A percentile compares a stretch with the other conserved stretches of the same genome.
Conservation (phyloP, 1,284 basidiomycete species). For the Cryptococcus sp. region DNA sequence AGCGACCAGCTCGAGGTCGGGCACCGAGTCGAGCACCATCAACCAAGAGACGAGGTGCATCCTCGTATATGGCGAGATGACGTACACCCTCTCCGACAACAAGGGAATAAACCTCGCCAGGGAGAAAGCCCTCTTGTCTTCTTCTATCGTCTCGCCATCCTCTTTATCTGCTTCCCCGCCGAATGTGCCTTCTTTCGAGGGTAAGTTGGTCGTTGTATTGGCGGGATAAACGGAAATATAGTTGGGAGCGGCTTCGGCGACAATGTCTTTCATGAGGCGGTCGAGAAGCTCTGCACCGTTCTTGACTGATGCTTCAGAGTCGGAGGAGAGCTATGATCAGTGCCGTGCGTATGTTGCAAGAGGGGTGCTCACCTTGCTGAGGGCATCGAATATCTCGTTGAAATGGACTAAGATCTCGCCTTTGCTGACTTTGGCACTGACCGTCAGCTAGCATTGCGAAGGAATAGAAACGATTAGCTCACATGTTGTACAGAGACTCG, state of each 20-base stretch:
- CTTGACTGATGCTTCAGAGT: constrained; percentile 94
- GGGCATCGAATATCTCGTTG: constrained; percentile 94
- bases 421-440: constrained; percentile 83
- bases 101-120: constrained; percentile 92
- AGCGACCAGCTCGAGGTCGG: constrained; percentile 88
- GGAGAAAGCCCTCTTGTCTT: constrained; percentile 65
- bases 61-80: constrained; percentile 89
- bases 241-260: constrained; percentile 90
- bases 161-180: neutral
- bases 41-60: constrained; percentile 98
- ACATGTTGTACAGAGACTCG: constrained; percentile 96
- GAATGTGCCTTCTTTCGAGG: constrained; percentile 1
- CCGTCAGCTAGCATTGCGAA: neutral
- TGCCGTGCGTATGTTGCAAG: too few species aligned
- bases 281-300: constrained; percentile 98
- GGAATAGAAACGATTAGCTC: constrained; percentile 7
- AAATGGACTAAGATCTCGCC: constrained; percentile 96
- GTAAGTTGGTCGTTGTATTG: constrained; percentile 29
- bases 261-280: constrained; percentile 93
- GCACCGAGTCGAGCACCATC: constrained; percentile 90
- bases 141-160: constrained; percentile 41
- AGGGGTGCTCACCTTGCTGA: constrained; percentile 71
- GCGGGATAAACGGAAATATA: constrained; percentile 81
- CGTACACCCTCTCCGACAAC: constrained; percentile 86
- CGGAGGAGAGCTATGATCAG: constrained; percentile 94